phyloP scores from a whole-genome alignment of 2,329 filamentous ascomycete species.

The Rhytidhysteron rufulum region DNA sequence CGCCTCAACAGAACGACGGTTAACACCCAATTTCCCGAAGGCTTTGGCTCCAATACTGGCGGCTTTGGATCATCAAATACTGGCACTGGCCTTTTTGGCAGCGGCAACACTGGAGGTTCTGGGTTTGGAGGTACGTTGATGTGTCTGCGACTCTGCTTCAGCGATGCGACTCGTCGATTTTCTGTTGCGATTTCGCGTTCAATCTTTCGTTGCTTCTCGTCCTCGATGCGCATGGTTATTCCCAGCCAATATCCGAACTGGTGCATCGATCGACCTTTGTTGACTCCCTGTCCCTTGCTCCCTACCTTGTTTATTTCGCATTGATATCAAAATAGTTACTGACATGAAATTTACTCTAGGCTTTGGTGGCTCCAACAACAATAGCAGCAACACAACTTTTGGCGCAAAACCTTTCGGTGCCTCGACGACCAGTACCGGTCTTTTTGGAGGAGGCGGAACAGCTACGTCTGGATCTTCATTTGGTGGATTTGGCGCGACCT shows the following conservation, averaged over 20 bases:
- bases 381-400: slow-evolving; percentile 24
- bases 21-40: no score
- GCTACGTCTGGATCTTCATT: slow-evolving; percentile 12
- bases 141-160: slow-evolving; percentile 29
- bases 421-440: slow-evolving; percentile 32
- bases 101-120: slow-evolving; percentile 21
- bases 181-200: slow-evolving; percentile 4
- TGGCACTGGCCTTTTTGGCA: slow-evolving; percentile 28
- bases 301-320: no score
- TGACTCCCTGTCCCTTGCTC: no score
- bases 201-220: not conserved
- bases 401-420: slow-evolving; percentile 45
- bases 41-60: slow-evolving; percentile 15
- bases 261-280: no score
- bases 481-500: slow-evolving; percentile 28
- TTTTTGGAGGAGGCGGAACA: slow-evolving; percentile 31
- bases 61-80: slow-evolving; percentile 28
- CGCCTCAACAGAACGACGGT: no score
- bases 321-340: slow-evolving; percentile 10
- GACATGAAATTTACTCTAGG: slow-evolving; percentile 22
- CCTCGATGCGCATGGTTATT: no score
- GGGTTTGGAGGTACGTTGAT: slow-evolving; percentile 35
- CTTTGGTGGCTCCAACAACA: slow-evolving; percentile 35
- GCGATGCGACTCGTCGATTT: slow-evolving; percentile 3
- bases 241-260: no score